Percentiles rank a stretch among this genome's conserved stretches.
phyloP scores from a whole-genome alignment of 768 basidiomycete genomes.

The Russula olivacea region DNA sequence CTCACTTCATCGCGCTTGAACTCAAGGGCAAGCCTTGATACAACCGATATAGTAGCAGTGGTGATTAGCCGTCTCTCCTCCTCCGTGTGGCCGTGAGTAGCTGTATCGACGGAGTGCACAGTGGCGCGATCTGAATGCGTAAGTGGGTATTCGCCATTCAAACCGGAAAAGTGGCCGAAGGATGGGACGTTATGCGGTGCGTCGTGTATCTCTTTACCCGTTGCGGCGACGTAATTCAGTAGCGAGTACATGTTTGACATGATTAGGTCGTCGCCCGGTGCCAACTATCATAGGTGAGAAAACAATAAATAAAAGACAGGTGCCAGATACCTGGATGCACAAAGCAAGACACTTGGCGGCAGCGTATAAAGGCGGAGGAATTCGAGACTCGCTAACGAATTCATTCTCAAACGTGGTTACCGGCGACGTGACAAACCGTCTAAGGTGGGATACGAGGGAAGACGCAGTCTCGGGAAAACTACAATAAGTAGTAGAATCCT shows the following conservation, averaged over 20 bases:
- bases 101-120: constrained; percentile 54
- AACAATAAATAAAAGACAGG: not conserved
- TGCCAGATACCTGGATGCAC: constrained; percentile 66
- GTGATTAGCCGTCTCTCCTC: constrained; percentile 81
- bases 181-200: constrained; percentile 38
- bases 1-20: constrained; percentile 77
- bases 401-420: constrained; percentile 84
- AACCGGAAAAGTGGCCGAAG: constrained; percentile 22
- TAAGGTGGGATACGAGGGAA: constrained; percentile 68
- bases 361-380: constrained; percentile 72
- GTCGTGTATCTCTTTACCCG: constrained; percentile 70
- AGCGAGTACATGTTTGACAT: constrained; percentile 97
- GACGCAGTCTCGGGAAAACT: constrained; percentile 81
- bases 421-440: constrained; percentile 84
- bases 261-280: constrained; percentile 80
- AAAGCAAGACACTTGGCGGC: constrained; percentile 87
- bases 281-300: constrained; percentile 44
- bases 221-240: constrained; percentile 83
- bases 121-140: constrained; percentile 40
- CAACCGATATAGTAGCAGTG: constrained; percentile 88
- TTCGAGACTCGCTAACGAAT: constrained; percentile 64
- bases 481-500: not conserved
- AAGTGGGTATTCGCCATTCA: constrained; percentile 24
- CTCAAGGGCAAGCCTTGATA: constrained; percentile 81
- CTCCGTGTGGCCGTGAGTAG: constrained; percentile 63